Evolutionary conservation across 768 basidiomycete genomes (phyloP).

Genomic region (Suillus lakei): DNA sequence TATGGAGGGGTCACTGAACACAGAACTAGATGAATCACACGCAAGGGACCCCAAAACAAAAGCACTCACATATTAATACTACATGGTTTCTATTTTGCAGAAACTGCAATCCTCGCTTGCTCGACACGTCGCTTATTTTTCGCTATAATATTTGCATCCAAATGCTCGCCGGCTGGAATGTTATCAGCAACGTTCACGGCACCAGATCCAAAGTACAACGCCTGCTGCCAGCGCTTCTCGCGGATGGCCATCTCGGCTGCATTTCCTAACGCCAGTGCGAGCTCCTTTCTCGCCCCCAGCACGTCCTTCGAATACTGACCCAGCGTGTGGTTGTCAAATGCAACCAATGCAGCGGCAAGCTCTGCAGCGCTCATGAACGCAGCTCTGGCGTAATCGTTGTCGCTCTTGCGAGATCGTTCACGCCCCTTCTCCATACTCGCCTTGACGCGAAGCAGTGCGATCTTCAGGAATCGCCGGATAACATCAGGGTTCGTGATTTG

Average conservation of each 20-base stretch:
- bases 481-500: conserved; percentile 29
- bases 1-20: not conserved
- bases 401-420: conserved; percentile 17
- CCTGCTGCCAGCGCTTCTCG: conserved; percentile 21
- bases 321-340: conserved; percentile 34
- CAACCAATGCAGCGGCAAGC: conserved; percentile 36
- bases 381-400: conserved; percentile 24
- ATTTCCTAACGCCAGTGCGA: conserved; percentile 38
- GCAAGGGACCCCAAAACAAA: not conserved
- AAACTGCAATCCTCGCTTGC: conserved; percentile 13
- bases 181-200: conserved; percentile 25
- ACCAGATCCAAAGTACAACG: conserved; percentile 30
- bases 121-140: conserved; percentile 32
- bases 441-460: conserved; percentile 25
- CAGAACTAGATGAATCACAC: not conserved
- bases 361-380: conserved; percentile 36
- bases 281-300: conserved; percentile 30
- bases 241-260: conserved; percentile 42
- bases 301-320: conserved; percentile 26
- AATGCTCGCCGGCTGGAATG: conserved; percentile 19
- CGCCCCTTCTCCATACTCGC: conserved; percentile 28
- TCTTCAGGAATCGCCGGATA: conserved; percentile 27
- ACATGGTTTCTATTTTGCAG: not conserved
- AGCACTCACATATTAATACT: not conserved
- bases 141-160: conserved; percentile 19